Conservation (phyloP, 805 yeast species). For the Zygotorulaspora chibaensis region DNA sequence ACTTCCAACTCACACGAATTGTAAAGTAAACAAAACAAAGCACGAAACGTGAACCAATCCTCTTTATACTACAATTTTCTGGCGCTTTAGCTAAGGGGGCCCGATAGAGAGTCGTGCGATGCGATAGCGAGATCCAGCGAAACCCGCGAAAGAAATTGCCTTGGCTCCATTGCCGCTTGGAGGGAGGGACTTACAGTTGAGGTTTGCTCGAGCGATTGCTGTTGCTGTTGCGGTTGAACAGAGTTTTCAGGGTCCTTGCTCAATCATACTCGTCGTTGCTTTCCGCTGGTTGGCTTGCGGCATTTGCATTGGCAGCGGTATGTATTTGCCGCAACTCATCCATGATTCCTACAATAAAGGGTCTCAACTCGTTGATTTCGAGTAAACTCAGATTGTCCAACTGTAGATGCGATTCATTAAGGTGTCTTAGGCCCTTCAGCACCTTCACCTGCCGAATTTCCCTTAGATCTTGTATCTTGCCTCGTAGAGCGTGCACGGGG, state of each 20-base stretch:
- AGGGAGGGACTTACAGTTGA: too few species aligned
- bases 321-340: constrained; percentile 58
- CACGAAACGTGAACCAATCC: not conserved
- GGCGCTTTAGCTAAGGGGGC: not conserved
- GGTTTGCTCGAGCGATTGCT: not conserved
- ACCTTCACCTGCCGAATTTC: constrained; percentile 81
- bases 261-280: not conserved
- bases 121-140: not conserved
- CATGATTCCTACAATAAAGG: constrained; percentile 79
- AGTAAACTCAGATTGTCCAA: constrained; percentile 75
- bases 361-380: constrained; percentile 86
- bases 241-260: not conserved
- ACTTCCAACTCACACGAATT: not conserved
- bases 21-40: not conserved
- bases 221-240: not conserved
- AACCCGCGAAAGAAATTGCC: too few species aligned
- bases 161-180: too few species aligned
- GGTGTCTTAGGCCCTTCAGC: constrained; percentile 67
- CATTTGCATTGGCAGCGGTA: constrained; percentile 12
- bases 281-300: not conserved
- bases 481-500: constrained; percentile 64
- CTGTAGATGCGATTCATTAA: constrained; percentile 79
- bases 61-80: constrained; percentile 1
- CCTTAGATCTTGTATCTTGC: constrained; percentile 73
- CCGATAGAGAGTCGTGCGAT: not conserved